Base-by-base conservation (phyloP, 805 yeast genomes). In the Candida mattraensis region DNA sequence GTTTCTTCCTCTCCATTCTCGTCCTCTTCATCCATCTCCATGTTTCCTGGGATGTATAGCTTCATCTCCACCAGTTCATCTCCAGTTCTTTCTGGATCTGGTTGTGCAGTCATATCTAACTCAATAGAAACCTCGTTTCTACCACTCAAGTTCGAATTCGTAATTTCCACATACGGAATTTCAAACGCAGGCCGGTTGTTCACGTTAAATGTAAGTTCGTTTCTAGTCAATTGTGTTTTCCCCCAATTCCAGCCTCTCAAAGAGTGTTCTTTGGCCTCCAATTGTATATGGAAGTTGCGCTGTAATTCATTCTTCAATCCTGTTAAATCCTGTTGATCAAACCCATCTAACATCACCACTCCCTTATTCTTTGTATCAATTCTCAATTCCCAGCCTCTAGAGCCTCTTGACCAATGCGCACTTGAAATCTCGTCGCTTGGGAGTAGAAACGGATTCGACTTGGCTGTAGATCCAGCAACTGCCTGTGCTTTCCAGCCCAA, bases 201-300 rank as follows among this genome's bases (percentile, higher is more conserved):
- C 15, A 89, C 80, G 39, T 80, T 78, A 63, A 93, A 89, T 18
- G 87, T 77, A 60, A 93, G 69, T 61, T 93, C 99, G 51, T 87
- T 86, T 60, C 96, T 77, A 14, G 95, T 96, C 57, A 93, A 76
- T 58, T 89, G 96, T 11, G 91, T 72, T 46, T 83, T 80, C 36
- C 99, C 99, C 99, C 99, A 93, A 63, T 93, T 93, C 99, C 99
- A 93, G 20, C 99, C 99, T 66, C 96, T 78, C 47, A 93, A 67
- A 4, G 96, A 84, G 63, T 93, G 99, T 53, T 91, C 98, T 52
- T 73, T 78, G 44, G 75, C 82, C 51, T 93, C 98, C 40, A 93
- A 70, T 37, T 76, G 75, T 27, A 86, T 67, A 35, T 64, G 69
- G 61, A 88, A 87, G 53, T 83, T 76, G 48, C 88, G 71, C 55